Evolutionary conservation across 768 basidiomycete genomes (phyloP).

Genomic region (Boletellus ananas): DNA sequence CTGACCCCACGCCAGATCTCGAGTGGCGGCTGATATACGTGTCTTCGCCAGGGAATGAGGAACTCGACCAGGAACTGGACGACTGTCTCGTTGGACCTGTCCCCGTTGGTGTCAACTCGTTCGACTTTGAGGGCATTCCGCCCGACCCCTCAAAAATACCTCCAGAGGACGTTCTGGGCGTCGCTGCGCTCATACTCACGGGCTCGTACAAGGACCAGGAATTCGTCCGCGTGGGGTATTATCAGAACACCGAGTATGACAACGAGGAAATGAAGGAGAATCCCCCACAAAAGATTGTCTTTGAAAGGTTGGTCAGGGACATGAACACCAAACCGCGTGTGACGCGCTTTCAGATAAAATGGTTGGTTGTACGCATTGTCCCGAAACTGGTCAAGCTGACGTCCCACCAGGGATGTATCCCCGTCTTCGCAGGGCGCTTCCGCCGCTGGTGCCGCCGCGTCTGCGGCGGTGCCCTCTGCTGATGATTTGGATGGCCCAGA

Average conservation of each 20-base stretch:
- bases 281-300: constrained; percentile 64
- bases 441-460: constrained; percentile 59
- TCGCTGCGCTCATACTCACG: constrained; percentile 94
- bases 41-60: constrained; percentile 86
- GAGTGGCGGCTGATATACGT: constrained; percentile 99
- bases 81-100: constrained; percentile 97
- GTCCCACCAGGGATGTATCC: constrained; percentile 54
- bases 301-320: constrained; percentile 80
- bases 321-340: constrained; percentile 91
- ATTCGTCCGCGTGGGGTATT: constrained; percentile 99
- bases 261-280: constrained; percentile 84
- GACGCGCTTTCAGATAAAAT: constrained; percentile 88
- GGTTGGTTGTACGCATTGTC: constrained; percentile 43
- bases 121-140: constrained; percentile 89
- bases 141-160: constrained; percentile 86
- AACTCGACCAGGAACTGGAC: constrained; percentile 95
- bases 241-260: constrained; percentile 98
- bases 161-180: constrained; percentile 86
- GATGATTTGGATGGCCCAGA: constrained; percentile 54
- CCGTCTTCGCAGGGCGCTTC: constrained; percentile 45
- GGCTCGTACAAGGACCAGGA: constrained; percentile 96
- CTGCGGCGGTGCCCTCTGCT: constrained; percentile 71
- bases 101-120: constrained; percentile 94
- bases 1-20: constrained; percentile 55
- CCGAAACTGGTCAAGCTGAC: background rate